Conservation (phyloP, 768 basidiomycete genomes). For the Coprinopsis sp. region DNA sequence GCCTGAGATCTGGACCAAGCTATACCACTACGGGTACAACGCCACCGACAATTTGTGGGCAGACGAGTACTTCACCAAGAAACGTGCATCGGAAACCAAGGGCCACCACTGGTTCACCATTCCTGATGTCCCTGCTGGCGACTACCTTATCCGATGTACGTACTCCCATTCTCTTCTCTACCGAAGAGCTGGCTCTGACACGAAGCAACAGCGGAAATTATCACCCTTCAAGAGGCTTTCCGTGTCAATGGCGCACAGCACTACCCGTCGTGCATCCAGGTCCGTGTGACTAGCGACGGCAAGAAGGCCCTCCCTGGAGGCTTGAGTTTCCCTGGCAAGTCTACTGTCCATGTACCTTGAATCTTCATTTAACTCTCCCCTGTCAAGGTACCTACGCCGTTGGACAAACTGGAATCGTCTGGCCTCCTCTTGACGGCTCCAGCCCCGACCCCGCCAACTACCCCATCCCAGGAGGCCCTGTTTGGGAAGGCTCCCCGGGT, state of each 20-base stretch:
- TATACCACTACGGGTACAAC: constrained; percentile 6
- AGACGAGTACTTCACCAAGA: background rate
- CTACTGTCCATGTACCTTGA: too few relatives aligned
- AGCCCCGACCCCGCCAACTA: too few relatives aligned
- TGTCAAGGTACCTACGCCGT: too few relatives aligned
- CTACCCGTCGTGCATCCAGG: constrained; percentile 39
- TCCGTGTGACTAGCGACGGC: constrained; percentile 25
- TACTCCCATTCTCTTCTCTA: background rate
- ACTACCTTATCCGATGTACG: constrained; percentile 7
- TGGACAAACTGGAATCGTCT: too few relatives aligned
- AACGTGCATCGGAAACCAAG: background rate
- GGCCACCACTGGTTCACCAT: constrained; percentile 8
- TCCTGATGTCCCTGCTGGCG: constrained; percentile 7
- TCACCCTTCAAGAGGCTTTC: constrained; percentile 16
- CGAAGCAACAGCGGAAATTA: constrained; percentile 18
- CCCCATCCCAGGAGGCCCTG: too few relatives aligned
- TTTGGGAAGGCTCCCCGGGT: too few relatives aligned
- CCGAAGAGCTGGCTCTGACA: constrained; percentile 24
- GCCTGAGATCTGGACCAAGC: constrained; percentile 8
- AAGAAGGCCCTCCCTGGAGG: constrained; percentile 11
- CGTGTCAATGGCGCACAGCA: constrained; percentile 34
- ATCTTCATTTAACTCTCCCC: too few relatives aligned
- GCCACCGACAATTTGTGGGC: constrained; percentile 1
- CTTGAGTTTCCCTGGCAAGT: constrained; percentile 13
- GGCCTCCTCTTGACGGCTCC: too few relatives aligned